A percentile compares a stretch with the other conserved stretches of the same genome.
These are phyloP conservation scores for Cryphonectria parasitica DNA, from an alignment of 2,329 filamentous ascomycete genomes.

Conservation along the genomic window DNA sequence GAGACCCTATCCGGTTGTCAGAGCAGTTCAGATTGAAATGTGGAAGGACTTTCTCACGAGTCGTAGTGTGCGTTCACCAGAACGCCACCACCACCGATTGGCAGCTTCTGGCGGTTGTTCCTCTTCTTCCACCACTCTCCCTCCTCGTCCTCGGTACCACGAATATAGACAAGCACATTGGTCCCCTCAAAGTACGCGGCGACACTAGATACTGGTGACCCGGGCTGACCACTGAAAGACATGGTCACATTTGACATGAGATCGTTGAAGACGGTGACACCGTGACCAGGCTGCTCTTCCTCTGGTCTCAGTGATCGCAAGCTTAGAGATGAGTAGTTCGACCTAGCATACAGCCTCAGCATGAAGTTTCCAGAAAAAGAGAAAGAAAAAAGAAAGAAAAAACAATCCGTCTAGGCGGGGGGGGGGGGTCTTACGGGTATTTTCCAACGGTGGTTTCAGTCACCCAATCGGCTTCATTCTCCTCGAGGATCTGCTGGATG, in stretches of 20 bases:
- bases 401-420: neutral
- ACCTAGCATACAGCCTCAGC: constrained; percentile 11
- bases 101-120: constrained; percentile 46
- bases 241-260: constrained; percentile 74
- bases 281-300: constrained; percentile 34
- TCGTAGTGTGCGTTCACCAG: constrained; percentile 96
- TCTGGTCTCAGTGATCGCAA: neutral
- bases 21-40: neutral
- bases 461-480: constrained; percentile 58
- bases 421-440: constrained; percentile 28
- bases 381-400: too few relatives aligned
- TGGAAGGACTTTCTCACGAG: constrained; percentile 47
- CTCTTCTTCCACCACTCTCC: constrained; percentile 72
- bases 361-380: neutral
- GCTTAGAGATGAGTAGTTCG: constrained; percentile 13
- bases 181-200: constrained; percentile 87
- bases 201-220: constrained; percentile 41
- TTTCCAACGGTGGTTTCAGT: constrained; percentile 41
- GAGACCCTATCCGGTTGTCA: constrained; percentile 58
- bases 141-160: constrained; percentile 74
- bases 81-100: constrained; percentile 71
- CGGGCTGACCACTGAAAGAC: constrained; percentile 44
- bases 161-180: constrained; percentile 91
- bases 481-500: constrained; percentile 69
- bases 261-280: constrained; percentile 78